These are phyloP conservation scores for Daldinia concentrica DNA, from an alignment of 495 filamentous ascomycete genomes.

Conservation along the genomic window DNA sequence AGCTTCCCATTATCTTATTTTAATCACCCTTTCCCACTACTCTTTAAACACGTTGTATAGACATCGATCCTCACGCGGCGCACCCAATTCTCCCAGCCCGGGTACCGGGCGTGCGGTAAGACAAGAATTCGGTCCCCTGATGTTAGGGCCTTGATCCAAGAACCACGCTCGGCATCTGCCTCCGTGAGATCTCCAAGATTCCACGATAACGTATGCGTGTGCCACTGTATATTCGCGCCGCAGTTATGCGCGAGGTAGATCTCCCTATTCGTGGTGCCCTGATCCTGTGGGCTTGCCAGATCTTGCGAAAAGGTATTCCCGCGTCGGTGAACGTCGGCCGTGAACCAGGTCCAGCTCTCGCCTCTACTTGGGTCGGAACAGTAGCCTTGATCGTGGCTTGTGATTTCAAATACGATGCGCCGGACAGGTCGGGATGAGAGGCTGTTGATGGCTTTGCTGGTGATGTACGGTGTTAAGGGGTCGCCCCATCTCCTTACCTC, in stretches of 20 bases:
- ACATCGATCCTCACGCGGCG: constrained; percentile 32
- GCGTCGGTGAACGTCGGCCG: constrained; percentile 33
- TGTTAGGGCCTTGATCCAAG: constrained; percentile 24
- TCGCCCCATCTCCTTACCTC: constrained; percentile 35
- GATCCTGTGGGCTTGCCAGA: constrained; percentile 15
- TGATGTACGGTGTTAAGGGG: constrained; percentile 28
- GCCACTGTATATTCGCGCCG: constrained; percentile 26
- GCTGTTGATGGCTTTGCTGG: constrained; percentile 25
- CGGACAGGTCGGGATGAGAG: constrained; percentile 23
- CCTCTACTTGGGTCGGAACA: constrained; percentile 27
- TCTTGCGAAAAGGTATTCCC: constrained; percentile 25
- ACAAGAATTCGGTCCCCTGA: constrained; percentile 26
- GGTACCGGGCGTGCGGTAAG: constrained; percentile 31
- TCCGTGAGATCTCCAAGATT: constrained; percentile 12
- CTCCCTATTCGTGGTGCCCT: constrained; percentile 19
- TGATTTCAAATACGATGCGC: constrained; percentile 35
- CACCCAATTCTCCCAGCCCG: constrained; percentile 42
- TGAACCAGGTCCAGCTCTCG: constrained; percentile 36
- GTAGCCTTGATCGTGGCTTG: constrained; percentile 39
- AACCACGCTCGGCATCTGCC: constrained; percentile 12
- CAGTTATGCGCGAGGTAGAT: constrained; percentile 30
- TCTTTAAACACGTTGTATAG: constrained; percentile 30
- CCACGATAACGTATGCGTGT: constrained; percentile 28
- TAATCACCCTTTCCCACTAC: neutral
- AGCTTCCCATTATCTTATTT: neutral